phyloP scores from a whole-genome alignment of 768 basidiomycete genomes.

The Boletus insuetus region DNA sequence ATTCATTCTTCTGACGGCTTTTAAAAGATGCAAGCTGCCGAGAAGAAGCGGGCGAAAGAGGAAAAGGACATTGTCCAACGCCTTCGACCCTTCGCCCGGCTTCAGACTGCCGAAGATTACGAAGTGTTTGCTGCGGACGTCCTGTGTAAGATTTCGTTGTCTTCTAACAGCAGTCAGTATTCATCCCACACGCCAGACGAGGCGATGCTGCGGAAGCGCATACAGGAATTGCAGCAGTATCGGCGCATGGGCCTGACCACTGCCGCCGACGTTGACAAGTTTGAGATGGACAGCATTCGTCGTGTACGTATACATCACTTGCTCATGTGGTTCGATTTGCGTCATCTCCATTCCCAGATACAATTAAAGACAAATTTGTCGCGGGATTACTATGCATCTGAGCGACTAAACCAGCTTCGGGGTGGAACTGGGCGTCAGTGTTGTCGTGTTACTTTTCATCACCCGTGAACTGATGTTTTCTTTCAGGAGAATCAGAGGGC shows the following conservation, averaged over 20 bases:
- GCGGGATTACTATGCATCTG: slow-evolving; percentile 55
- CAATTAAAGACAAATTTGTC: slow-evolving; percentile 58
- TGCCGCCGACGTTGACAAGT: slow-evolving; percentile 87
- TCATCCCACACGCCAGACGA: slow-evolving; percentile 59
- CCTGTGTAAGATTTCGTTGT: slow-evolving; percentile 59
- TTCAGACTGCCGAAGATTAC: slow-evolving; percentile 90
- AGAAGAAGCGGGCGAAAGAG: slow-evolving; percentile 88
- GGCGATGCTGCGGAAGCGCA: slow-evolving; percentile 78
- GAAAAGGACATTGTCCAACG: slow-evolving; percentile 89
- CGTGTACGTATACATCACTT: slow-evolving; percentile 48
- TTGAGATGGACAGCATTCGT: slow-evolving; percentile 69
- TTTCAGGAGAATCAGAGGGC: slow-evolving; percentile 44
- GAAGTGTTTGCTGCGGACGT: slow-evolving; percentile 87
- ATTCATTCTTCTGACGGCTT: background rate
- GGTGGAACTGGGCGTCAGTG: slow-evolving; percentile 45
- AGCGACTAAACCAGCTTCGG: slow-evolving; percentile 49
- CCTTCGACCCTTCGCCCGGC: slow-evolving; percentile 83
- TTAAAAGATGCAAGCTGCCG: slow-evolving; percentile 78
- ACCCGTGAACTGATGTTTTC: background rate
- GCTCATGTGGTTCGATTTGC: background rate
- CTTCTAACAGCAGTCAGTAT: background rate
- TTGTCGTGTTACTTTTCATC: slow-evolving; percentile 34
- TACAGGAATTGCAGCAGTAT: slow-evolving; percentile 89
- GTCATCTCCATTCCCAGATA: slow-evolving; percentile 37
- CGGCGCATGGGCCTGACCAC: slow-evolving; percentile 83